phyloP scores from a whole-genome alignment of 108 stramenopile genomes.

The Nitzschia putrida region DNA sequence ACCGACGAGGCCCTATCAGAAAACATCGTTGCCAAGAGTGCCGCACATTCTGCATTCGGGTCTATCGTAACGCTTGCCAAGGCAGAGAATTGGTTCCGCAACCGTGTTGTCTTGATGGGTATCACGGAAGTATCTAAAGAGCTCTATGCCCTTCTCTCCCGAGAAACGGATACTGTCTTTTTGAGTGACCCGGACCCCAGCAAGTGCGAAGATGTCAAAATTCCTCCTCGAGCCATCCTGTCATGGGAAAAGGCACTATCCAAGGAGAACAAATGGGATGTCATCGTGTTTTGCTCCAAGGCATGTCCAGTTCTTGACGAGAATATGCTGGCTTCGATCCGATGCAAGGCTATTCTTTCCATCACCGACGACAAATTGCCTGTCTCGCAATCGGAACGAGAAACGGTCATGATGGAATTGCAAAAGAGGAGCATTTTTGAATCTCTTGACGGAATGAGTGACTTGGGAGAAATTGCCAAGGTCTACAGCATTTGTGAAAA shows the following conservation, averaged over 20 bases:
- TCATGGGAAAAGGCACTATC: conserved; percentile 14
- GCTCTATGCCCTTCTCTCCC: conserved; percentile 20
- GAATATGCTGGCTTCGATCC: not conserved
- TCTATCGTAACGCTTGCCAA: conserved; percentile 34
- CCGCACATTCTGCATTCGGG: conserved; percentile 28
- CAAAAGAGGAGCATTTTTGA: conserved; percentile 29
- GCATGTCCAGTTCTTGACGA: conserved; percentile 26
- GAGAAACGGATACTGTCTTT: conserved; percentile 30
- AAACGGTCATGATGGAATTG: conserved; percentile 14
- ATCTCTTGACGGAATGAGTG: conserved; percentile 26
- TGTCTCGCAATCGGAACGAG: not conserved
- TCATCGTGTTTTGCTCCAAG: conserved; percentile 33
- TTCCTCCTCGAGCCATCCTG: conserved; percentile 20
- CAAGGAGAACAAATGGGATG: conserved; percentile 17
- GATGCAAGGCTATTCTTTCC: conserved; percentile 24
- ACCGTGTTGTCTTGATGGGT: conserved; percentile 27
- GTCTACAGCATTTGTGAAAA: conserved; percentile 18
- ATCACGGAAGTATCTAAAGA: conserved; percentile 20
- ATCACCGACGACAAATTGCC: conserved; percentile 30
- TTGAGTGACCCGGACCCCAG: conserved; percentile 23
- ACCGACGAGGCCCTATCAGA: conserved; percentile 3
- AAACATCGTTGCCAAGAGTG: conserved; percentile 28
- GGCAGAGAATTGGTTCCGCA: conserved; percentile 23
- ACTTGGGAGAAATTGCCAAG: conserved; percentile 37
- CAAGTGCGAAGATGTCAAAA: conserved; percentile 2